Evolutionary conservation across 1,139 yeast genomes (phyloP), one percentile per base, ranked within the genome.

Genomic region (Groenewaldozyma auringiensis): DNA sequence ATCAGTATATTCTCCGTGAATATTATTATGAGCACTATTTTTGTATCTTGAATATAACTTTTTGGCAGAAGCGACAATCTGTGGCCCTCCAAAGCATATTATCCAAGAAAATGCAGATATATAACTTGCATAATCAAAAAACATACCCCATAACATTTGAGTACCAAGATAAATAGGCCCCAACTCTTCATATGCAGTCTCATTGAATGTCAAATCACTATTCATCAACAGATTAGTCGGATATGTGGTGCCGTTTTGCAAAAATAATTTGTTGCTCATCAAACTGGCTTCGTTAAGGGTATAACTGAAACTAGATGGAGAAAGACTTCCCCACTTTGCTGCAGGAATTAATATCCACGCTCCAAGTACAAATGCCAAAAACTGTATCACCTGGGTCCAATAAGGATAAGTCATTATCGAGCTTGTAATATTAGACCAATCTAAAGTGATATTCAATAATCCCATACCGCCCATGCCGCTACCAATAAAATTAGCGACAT

Each of bases 391-490:
- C 13, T 33, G 36, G 18, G 36, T 33, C 36, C 36, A 33, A 33
- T 33, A 33, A 11, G 36, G 36, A 17, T 33, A 33, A 11, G 36
- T 33, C 36, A 33, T 33, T 4, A 33, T 33, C 6, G 36, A 33
- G 13, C 36, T 33, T n/a, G 36, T 33, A 17, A 33, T 33, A 14
- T 33, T 33, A 33, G 36, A 33, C 36, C 36, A 33, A 33, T 33
- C 36, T 33, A 33, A 33, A 33, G 36, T 33, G 13, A 33, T 14
- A 33, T 33, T 33, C 8, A 33, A 14, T 14, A 33, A 33, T n/a
- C 36, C 36, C 36, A 33, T 33, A 6, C 36, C 36, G 18, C 36
- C 36, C 36, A 33, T 33, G 8, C 36, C 36, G 13, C 36, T 33
- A 13, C 36, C 36, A 33, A 33, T 33, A 33, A 33, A 33, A 17